Conservation (phyloP, 805 yeast species). For the Candida jianshihensis region DNA sequence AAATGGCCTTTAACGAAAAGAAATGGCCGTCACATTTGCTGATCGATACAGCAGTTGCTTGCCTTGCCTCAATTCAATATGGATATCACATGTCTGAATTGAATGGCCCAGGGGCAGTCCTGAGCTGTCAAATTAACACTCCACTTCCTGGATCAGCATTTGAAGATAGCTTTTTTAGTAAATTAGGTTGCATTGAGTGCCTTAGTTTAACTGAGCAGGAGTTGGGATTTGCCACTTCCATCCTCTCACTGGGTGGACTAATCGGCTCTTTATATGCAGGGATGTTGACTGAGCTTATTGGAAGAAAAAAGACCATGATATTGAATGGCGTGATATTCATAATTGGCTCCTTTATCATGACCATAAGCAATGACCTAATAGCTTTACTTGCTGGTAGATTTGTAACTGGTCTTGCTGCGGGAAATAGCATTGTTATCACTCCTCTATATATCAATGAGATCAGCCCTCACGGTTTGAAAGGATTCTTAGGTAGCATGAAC, state of each 20-base stretch:
- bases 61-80: constrained; percentile 78
- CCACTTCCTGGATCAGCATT: constrained; percentile 19
- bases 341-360: constrained; percentile 59
- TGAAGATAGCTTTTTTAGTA: constrained; percentile 17
- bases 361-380: constrained; percentile 36
- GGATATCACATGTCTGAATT: constrained; percentile 95
- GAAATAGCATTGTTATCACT: constrained; percentile 76
- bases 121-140: constrained; percentile 44
- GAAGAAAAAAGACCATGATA: constrained; percentile 51
- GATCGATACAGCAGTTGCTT: constrained; percentile 46
- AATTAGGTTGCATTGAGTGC: constrained; percentile 46
- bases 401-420: constrained; percentile 80
- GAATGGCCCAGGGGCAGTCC: constrained; percentile 76
- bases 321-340: constrained; percentile 44
- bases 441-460: constrained; percentile 80
- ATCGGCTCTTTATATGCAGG: constrained; percentile 69
- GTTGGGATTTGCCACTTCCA: constrained; percentile 69
- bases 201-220: constrained; percentile 49
- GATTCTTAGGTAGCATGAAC: constrained; percentile 81
- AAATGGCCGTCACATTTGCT: constrained; percentile 27
- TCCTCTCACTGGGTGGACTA: constrained; percentile 80
- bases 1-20: background rate
- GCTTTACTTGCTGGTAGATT: constrained; percentile 61
- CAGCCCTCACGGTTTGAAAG: constrained; percentile 61
- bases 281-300: constrained; percentile 52